Evolutionary conservation across 345 rosid species (phyloP).

Genomic region (Acer negundo): DNA sequence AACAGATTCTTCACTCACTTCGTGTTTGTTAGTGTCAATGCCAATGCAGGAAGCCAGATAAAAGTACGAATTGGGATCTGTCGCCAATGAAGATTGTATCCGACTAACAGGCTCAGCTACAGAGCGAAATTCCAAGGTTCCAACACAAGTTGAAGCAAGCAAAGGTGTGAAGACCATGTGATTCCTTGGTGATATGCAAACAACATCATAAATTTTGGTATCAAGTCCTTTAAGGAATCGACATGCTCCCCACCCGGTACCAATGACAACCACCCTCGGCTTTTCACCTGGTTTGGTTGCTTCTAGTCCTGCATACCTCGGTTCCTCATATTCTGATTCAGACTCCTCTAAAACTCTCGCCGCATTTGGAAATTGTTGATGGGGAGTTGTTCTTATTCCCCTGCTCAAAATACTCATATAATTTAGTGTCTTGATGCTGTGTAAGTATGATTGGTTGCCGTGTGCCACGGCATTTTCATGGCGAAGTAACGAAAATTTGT

Average conservation of each 20-base stretch:
- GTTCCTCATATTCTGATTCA: slow-evolving; percentile 43
- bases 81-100: slow-evolving; percentile 77
- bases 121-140: slow-evolving; percentile 88
- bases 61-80: slow-evolving; percentile 78
- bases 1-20: slow-evolving; percentile 41
- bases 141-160: slow-evolving; percentile 78
- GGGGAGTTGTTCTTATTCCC: slow-evolving; percentile 52
- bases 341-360: slow-evolving; percentile 38
- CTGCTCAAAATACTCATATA: slow-evolving; percentile 41
- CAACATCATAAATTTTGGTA: slow-evolving; percentile 55
- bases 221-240: slow-evolving; percentile 70
- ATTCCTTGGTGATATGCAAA: slow-evolving; percentile 78
- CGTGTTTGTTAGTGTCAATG: slow-evolving; percentile 66
- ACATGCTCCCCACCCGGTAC: slow-evolving; percentile 86
- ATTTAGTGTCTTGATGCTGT: slow-evolving; percentile 22
- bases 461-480: slow-evolving; percentile 22
- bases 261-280: slow-evolving; percentile 74
- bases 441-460: slow-evolving; percentile 24
- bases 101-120: slow-evolving; percentile 84
- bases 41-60: slow-evolving; percentile 78
- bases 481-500: slow-evolving; percentile 24
- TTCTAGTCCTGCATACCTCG: slow-evolving; percentile 51
- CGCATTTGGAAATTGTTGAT: slow-evolving; percentile 36
- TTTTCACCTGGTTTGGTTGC: slow-evolving; percentile 67
- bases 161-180: slow-evolving; percentile 88